Evolutionary conservation across 75 land plant species (phyloP), one percentile per base, ranked within the genome.

Genomic region (Sequoia sempervirens): DNA sequence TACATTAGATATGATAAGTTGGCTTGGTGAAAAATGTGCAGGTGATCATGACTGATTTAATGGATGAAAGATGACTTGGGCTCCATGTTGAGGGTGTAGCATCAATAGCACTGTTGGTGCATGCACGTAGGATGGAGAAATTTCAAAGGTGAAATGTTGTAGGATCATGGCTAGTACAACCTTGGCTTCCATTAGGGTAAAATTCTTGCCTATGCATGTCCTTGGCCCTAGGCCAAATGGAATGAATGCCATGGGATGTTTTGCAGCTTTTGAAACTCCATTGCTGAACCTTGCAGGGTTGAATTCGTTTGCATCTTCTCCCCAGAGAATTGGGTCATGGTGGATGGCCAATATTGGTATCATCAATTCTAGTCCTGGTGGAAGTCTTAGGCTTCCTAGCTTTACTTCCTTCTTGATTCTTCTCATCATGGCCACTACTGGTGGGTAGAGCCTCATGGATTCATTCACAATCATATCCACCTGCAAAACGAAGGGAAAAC

Each of bases 161-260:
- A 92, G 85, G 1, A 92, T 86, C 58, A 88, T 83, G 15, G 91
- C 86, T 7, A 92, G 23, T 10, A 87, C 58, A 36, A 88, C 38
- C 80, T 88, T 92, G 53, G 92, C 89, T 69, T 92, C 87, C 79
- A 92, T 64, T 17, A 88, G 70, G 30, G 92, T 87, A 30, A 92
- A 86, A 32, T 89, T 89, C 75, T 87, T 86, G 38, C 94, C 94
- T 64, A 93, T 85, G 87, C 94, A 93, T 3, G 83, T 85, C 20
- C 92, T 87, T 26, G 87, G 89, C 17, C 94, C 94, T 1, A 84
- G 84, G 0, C 91, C 90, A 40, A 93, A 93, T 30, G 94, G 94
- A 5, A 92, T 81, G 86, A 91, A 92, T 28, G 88, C 88, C 64
- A 75, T 23, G 15, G 84, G 85, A 74, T 83, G 74, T 11, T 84